Conservation (phyloP, 2,329 filamentous ascomycete genomes). For the Pyrenophora seminiperda region DNA sequence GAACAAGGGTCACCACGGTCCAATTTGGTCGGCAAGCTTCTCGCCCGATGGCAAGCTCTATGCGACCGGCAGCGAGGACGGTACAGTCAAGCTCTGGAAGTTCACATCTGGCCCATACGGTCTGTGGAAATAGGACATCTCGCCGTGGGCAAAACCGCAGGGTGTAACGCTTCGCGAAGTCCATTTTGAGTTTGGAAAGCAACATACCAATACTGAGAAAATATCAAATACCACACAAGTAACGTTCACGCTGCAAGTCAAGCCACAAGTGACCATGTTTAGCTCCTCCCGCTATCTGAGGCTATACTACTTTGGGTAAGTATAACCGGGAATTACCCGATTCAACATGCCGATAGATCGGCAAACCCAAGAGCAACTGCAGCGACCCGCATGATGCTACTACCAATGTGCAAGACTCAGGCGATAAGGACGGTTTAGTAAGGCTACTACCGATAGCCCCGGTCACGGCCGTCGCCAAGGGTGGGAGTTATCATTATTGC, state of each 20-base stretch:
- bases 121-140: conserved; percentile 61
- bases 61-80: conserved; percentile 94
- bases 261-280: not conserved
- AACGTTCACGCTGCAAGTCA: not conserved
- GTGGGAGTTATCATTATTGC: conserved; percentile 9
- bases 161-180: not conserved
- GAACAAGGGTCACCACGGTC: conserved; percentile 95
- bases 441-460: conserved; percentile 22
- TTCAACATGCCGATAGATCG: conserved; percentile 31
- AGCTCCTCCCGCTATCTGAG: not conserved
- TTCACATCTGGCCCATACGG: conserved; percentile 68
- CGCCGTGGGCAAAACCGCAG: not conserved
- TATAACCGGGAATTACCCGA: conserved; percentile 26
- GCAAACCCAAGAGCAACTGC: conserved; percentile 18
- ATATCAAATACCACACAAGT: conserved; percentile 4
- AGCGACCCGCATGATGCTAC: conserved; percentile 15
- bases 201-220: not conserved
- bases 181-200: not conserved
- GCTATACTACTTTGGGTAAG: conserved; percentile 18
- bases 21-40: conserved; percentile 94
- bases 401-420: conserved; percentile 20
- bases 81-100: conserved; percentile 92
- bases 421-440: conserved; percentile 11
- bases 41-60: conserved; percentile 96
- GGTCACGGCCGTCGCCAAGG: conserved; percentile 23